Conservation (phyloP, 1,284 basidiomycete species). For the Ganoderma sinense region DNA sequence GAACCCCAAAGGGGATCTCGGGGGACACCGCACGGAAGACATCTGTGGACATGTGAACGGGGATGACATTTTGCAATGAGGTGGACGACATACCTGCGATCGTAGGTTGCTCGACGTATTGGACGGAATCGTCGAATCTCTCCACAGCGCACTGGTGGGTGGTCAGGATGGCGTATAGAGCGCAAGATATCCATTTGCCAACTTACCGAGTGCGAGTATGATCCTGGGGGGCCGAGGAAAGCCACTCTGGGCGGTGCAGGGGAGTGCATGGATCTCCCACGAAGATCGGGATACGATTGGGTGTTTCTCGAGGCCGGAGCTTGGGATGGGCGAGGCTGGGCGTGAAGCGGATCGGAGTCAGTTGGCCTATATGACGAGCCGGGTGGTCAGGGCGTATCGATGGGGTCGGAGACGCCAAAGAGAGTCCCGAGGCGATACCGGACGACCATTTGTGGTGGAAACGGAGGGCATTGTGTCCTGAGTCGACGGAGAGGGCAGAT, state of each 20-base stretch:
- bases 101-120: constrained; percentile 58
- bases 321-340: neutral
- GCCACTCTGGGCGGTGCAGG: constrained; percentile 35
- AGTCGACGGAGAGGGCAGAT: neutral
- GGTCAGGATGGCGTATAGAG: neutral
- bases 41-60: constrained; percentile 46
- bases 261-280: constrained; percentile 16
- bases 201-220: constrained; percentile 79
- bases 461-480: neutral
- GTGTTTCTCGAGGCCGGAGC: neutral
- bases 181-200: constrained; percentile 45
- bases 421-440: neutral
- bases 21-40: constrained; percentile 59
- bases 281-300: constrained; percentile 9
- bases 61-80: neutral
- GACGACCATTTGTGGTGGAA: constrained; percentile 4
- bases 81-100: constrained; percentile 57
- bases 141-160: constrained; percentile 63
- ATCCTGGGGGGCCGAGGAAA: constrained; percentile 76
- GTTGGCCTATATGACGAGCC: constrained; percentile 1
- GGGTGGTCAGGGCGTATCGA: constrained; percentile 4
- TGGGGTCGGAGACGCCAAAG: neutral
- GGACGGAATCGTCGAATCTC: constrained; percentile 57
- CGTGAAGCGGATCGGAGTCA: neutral
- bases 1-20: constrained; percentile 55